Conservation (phyloP, 1,284 basidiomycete genomes). For the Leucoagaricus sp. region DNA sequence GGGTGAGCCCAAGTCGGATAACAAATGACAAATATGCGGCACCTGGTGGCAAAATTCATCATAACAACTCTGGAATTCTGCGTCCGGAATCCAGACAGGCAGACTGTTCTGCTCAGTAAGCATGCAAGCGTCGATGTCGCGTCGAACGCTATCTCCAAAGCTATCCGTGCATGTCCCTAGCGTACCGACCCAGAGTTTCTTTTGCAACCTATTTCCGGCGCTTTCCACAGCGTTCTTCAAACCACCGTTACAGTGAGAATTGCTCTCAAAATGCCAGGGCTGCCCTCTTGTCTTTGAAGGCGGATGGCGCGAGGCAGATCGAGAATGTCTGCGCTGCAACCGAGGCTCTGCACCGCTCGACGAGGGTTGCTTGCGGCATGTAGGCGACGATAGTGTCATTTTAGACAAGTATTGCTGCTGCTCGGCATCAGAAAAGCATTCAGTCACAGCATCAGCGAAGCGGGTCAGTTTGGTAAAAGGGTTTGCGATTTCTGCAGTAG, state of each 20-base stretch:
- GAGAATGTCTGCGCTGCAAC: conserved; percentile 18
- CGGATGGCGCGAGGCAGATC: conserved; percentile 13
- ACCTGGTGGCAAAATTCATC: conserved; percentile 89
- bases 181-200: conserved; percentile 81
- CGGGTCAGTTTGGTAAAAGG: conserved; percentile 39
- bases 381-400: conserved; percentile 5
- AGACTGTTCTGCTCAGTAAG: conserved; percentile 55
- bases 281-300: conserved; percentile 29
- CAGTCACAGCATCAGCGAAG: conserved; percentile 23
- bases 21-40: conserved; percentile 9
- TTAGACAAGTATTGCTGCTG: background rate
- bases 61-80: conserved; percentile 77
- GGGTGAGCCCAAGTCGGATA: background rate
- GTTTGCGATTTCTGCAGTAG: conserved; percentile 36
- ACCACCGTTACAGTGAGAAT: conserved; percentile 78
- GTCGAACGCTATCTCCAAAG: conserved; percentile 56
- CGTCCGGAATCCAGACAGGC: conserved; percentile 82
- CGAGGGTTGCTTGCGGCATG: conserved; percentile 5
- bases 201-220: conserved; percentile 50
- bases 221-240: conserved; percentile 78
- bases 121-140: conserved; percentile 64
- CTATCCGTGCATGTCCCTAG: conserved; percentile 69
- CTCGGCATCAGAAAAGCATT: background rate
- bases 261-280: conserved; percentile 65
- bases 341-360: conserved; percentile 13